Evolutionary conservation across 768 basidiomycete species (phyloP), one percentile per base, ranked within the genome.

Genomic region (Dacryopinax spathularia): DNA sequence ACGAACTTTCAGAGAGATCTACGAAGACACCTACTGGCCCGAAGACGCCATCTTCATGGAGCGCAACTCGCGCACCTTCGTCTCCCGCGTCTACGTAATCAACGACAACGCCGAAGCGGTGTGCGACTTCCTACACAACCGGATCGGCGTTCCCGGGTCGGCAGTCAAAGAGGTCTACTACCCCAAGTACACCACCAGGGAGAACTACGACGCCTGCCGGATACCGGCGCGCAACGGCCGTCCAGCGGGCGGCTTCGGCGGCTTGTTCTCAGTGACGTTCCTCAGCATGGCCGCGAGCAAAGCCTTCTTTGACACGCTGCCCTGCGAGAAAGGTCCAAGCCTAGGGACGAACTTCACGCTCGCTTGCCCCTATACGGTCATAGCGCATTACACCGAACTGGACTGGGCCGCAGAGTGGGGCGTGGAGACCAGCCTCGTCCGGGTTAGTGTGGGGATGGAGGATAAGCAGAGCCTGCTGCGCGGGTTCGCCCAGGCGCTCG

Each of bases 21-120:
- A 85, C 73, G 90, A 95, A 72, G 94, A 99, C 71, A 76, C 77
- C 25, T 97, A 91, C 76, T 97, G 87, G 68, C 80, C 83, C 70
- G 89, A 93, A 72, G 95, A 99, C 70, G 92, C 90, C 39, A 84
- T 97, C 63, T 95, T 85, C 79, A 89, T 99, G 88, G 95, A 99
- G 72, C 88, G 94, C 68, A 99, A 99, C 75, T 98, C 95, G 18
- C 89, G 95, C 60, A 86, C 96, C 75, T 97, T 95, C 77, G 75
- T 80, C 61, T 78, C 76, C 7, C 89, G 95, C 62, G 81, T 92
- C 67, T 78, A 78, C 63, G 72, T 77, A 62, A 91, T 95, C 73
- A 91, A 98, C 73, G 72, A 74, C 33, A 98, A 95, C 72, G 79
- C 94, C 2, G 85, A 91, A 71, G 82, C 81, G 43, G 77, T 94